These are phyloP conservation scores for Calonectria multiphialidica DNA, from an alignment of 2,329 filamentous ascomycete species.

Conservation along the genomic window DNA sequence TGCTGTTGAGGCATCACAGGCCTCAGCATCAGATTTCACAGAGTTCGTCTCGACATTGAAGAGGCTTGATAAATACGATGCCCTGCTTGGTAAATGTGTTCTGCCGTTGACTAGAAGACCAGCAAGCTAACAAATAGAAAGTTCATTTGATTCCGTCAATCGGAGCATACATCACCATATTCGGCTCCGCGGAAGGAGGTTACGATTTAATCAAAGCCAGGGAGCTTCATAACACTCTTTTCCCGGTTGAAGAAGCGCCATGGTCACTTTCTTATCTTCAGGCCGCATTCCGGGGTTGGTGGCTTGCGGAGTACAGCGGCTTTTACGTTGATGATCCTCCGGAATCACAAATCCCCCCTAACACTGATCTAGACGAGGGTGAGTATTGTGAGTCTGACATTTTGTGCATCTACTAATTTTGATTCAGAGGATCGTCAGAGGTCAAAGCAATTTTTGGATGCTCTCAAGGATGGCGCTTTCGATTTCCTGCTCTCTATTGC, in stretches of 20 bases:
- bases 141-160: slow-evolving; percentile 88
- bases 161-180: slow-evolving; percentile 80
- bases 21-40: slow-evolving; percentile 78
- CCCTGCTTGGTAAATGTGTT: slow-evolving; percentile 59
- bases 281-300: slow-evolving; percentile 84
- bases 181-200: slow-evolving; percentile 82
- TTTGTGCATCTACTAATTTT: slow-evolving; percentile 30
- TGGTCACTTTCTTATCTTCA: slow-evolving; percentile 84
- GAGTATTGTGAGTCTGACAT: slow-evolving; percentile 32
- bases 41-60: slow-evolving; percentile 77
- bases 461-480: slow-evolving; percentile 89
- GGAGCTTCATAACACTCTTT: slow-evolving; percentile 76
- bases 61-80: slow-evolving; percentile 82
- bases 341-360: slow-evolving; percentile 65
- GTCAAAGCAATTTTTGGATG: slow-evolving; percentile 79
- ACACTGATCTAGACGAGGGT: slow-evolving; percentile 73
- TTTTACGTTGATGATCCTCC: slow-evolving; percentile 84
- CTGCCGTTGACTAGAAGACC: slow-evolving; percentile 8
- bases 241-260: slow-evolving; percentile 73
- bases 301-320: slow-evolving; percentile 93
- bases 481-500: slow-evolving; percentile 91
- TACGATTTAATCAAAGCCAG: slow-evolving; percentile 77
- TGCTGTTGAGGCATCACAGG: slow-evolving; percentile 81
- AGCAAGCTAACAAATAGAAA: slow-evolving; percentile 29
- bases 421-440: slow-evolving; percentile 75